Percentiles rank a stretch among this genome's conserved stretches.
Conservation (phyloP, 768 basidiomycete genomes). For the Lyophyllum shimeji region DNA sequence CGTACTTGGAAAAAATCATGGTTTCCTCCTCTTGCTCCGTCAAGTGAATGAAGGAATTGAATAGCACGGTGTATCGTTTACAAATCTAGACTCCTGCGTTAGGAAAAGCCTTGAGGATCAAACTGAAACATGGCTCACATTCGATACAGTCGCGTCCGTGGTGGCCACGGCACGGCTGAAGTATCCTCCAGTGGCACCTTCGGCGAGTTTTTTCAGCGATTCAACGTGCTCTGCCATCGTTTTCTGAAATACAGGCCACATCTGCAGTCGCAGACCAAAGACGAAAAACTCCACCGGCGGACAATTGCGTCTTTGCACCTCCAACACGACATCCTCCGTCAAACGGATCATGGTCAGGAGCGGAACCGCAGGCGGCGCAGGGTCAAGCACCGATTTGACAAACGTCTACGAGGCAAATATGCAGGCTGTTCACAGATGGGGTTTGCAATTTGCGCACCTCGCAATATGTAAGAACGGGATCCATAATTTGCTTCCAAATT, state of each 20-base stretch:
- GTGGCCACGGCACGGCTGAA: slow-evolving; percentile 60
- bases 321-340: slow-evolving; percentile 74
- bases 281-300: slow-evolving; percentile 81
- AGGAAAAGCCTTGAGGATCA: slow-evolving; percentile 9
- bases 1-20: slow-evolving; percentile 95
- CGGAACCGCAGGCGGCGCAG: slow-evolving; percentile 70
- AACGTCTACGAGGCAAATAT: slow-evolving; percentile 51
- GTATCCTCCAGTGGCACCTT: slow-evolving; percentile 62
- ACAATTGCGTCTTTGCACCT: slow-evolving; percentile 77
- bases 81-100: slow-evolving; percentile 50
- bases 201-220: slow-evolving; percentile 78
- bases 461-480: slow-evolving; percentile 86
- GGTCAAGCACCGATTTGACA: slow-evolving; percentile 64
- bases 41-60: slow-evolving; percentile 79
- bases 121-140: slow-evolving; percentile 39
- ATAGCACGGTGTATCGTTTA: slow-evolving; percentile 74
- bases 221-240: slow-evolving; percentile 84
- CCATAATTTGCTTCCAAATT: slow-evolving; percentile 92
- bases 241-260: slow-evolving; percentile 96
- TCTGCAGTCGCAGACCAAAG: slow-evolving; percentile 74
- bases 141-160: slow-evolving; percentile 67
- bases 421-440: neutral
- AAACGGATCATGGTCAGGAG: slow-evolving; percentile 91
- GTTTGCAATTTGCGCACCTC: slow-evolving; percentile 51
- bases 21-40: slow-evolving; percentile 87